Evolutionary conservation across 495 filamentous ascomycete genomes (phyloP), one percentile per base, ranked within the genome.

Genomic region (Penicillium diatomitis): DNA sequence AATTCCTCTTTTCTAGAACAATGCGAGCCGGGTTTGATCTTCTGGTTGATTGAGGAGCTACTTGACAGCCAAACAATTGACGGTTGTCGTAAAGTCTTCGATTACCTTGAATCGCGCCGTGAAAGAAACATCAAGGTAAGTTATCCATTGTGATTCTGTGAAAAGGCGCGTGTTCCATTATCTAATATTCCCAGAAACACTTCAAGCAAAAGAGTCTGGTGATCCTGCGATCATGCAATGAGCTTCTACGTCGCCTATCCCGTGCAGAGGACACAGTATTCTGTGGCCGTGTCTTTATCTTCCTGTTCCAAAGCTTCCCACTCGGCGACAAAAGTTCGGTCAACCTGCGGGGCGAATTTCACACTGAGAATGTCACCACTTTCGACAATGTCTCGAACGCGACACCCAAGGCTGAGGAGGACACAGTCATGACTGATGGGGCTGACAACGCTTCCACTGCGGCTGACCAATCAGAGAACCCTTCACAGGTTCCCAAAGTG

Each of bases 201-300:
- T 86, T 89, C 60, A 81, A 83, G 55, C 83, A 87, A 52, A 96
- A 95, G 66, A 83, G 84, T 48, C 69, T 96, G 39, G 79, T 95
- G 47, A 90, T 96, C 52, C 72, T 99, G 3, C 77, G 92, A 56
- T 84, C 86, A 20, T 97, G 94, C 72, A 99, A 97, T 66, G 94
- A 97, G 66, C 76, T 99, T 3, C 79, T 97, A 6, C 82, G 92
- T 41, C 77, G 92, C 47, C 74, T 99, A 4, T 97, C 92, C 3
- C 77, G 95, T 41, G 89, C 92, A 4, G 89, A 96, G 58, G 94
- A 99, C 67, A 88, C 94, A 0, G 90, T 95, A 3, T 99, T 98
- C 65, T 96, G 90, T 63, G 92, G 92, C 34, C 78, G 91, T 39
- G 90, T 99, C 20, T 95, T 95, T 61, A 95, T 99, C 53, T 99